phyloP scores from a whole-genome alignment of 1,284 basidiomycete species.

The Apiotrichum porosum region DNA sequence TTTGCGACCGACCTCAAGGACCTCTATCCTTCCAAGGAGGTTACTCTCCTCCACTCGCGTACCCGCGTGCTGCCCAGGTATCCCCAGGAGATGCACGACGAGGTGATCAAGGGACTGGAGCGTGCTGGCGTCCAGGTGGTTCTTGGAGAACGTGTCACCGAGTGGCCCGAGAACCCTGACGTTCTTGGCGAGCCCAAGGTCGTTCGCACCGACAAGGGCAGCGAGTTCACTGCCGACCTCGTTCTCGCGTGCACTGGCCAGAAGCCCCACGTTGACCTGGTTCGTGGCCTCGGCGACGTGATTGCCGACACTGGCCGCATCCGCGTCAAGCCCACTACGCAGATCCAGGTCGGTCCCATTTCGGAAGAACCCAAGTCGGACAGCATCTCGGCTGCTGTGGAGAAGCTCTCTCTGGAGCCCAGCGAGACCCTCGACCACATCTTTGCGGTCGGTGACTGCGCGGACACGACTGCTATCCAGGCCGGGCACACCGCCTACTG shows the following conservation, averaged over 20 bases:
- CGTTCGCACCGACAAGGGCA: slow-evolving; percentile 57
- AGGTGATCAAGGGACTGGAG: slow-evolving; percentile 37
- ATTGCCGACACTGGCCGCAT: slow-evolving; percentile 51
- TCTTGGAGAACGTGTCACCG: slow-evolving; percentile 46
- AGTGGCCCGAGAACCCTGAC: slow-evolving; percentile 39
- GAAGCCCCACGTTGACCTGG: slow-evolving; percentile 61
- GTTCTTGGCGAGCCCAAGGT: slow-evolving; percentile 42
- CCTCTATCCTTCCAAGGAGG: slow-evolving; percentile 46
- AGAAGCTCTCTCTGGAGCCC: not conserved
- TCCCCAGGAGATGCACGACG: slow-evolving; percentile 47
- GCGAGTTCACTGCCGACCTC: slow-evolving; percentile 60
- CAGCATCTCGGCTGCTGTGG: too few relatives aligned
- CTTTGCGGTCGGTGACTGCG: slow-evolving; percentile 50
- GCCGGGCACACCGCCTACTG: slow-evolving; percentile 65
- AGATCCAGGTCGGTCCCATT: slow-evolving; percentile 30
- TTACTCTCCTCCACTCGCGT: slow-evolving; percentile 52
- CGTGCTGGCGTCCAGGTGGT: slow-evolving; percentile 48
- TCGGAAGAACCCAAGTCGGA: too few relatives aligned
- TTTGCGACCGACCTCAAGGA: slow-evolving; percentile 52
- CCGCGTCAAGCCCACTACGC: slow-evolving; percentile 59
- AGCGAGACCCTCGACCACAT: slow-evolving; percentile 33
- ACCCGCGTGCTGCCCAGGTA: slow-evolving; percentile 49
- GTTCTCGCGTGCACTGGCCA: slow-evolving; percentile 74
- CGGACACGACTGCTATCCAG: slow-evolving; percentile 51
- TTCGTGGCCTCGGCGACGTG: slow-evolving; percentile 55